Evolutionary conservation across 2,329 filamentous ascomycete species (phyloP).

Genomic region (Dothideomycetidae sp.): DNA sequence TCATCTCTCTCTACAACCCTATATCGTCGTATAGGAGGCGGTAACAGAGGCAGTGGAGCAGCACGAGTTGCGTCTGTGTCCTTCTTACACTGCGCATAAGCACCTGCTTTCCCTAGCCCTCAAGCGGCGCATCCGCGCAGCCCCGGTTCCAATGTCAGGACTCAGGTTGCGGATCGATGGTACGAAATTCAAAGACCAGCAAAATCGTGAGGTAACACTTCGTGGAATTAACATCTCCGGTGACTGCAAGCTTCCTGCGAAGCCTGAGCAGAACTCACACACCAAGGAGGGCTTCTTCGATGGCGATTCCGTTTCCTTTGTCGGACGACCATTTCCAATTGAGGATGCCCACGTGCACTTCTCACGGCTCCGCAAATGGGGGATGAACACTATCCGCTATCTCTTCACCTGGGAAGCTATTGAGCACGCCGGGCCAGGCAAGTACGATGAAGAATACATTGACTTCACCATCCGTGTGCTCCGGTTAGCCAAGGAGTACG

Average conservation of each 20-base stretch:
- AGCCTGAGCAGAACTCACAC: slow-evolving; percentile 70
- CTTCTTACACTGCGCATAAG: too few species aligned
- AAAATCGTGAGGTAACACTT: slow-evolving; percentile 73
- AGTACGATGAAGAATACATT: slow-evolving; percentile 90
- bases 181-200: slow-evolving; percentile 63
- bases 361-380: slow-evolving; percentile 68
- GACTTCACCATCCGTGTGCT: slow-evolving; percentile 77
- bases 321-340: slow-evolving; percentile 67
- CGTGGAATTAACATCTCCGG: slow-evolving; percentile 89
- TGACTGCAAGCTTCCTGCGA: slow-evolving; percentile 77
- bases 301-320: slow-evolving; percentile 80
- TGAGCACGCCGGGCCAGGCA: slow-evolving; percentile 77
- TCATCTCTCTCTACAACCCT: too few species aligned
- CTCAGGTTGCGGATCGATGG: slow-evolving; percentile 75
- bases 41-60: too few species aligned
- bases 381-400: slow-evolving; percentile 93
- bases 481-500: slow-evolving; percentile 72
- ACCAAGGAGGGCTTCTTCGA: slow-evolving; percentile 71
- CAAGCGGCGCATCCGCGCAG: too few species aligned
- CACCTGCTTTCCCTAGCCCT: too few species aligned
- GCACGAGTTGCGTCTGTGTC: too few species aligned
- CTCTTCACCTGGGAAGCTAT: slow-evolving; percentile 99
- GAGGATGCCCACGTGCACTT: slow-evolving; percentile 80
- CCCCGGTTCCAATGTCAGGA: slow-evolving; percentile 46
- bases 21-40: too few species aligned